A percentile compares a stretch with the other conserved stretches of the same genome.
Evolutionary conservation across 148 eudicot species (phyloP).

Genomic region (Silene latifolia): DNA sequence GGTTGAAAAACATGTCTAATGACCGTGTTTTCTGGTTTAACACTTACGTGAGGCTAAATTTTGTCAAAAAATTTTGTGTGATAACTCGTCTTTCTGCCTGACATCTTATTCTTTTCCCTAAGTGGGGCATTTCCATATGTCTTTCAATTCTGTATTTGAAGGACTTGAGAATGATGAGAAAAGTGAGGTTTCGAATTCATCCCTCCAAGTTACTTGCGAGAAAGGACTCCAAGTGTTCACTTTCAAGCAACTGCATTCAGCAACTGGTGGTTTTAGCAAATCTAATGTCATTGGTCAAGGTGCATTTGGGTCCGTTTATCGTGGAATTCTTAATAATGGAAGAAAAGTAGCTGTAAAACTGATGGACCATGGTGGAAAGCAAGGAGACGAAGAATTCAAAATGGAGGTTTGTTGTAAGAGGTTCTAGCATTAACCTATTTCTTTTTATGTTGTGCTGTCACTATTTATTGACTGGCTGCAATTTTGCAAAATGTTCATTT

Average conservation of each 20-base stretch:
- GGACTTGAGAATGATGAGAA: constrained; percentile 54
- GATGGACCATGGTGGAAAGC: constrained; percentile 92
- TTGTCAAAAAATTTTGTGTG: constrained; percentile 1
- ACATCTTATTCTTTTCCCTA: constrained; percentile 34
- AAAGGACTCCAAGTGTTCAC: constrained; percentile 75
- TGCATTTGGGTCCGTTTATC: constrained; percentile 77
- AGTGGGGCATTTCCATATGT: constrained; percentile 42
- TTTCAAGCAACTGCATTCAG: constrained; percentile 82
- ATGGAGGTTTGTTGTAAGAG: constrained; percentile 58
- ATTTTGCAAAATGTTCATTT: background rate
- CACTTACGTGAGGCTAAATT: background rate
- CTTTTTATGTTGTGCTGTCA: background rate
- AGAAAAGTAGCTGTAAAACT: constrained; percentile 83
- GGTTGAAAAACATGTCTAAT: background rate
- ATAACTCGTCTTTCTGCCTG: constrained; percentile 26
- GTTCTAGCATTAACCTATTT: background rate
- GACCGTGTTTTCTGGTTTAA: constrained; percentile 16
- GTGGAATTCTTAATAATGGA: constrained; percentile 84
- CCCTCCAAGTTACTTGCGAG: constrained; percentile 56
- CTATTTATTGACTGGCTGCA: constrained; percentile 12
- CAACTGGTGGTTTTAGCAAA: constrained; percentile 83
- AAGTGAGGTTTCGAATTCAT: constrained; percentile 28
- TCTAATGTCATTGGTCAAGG: constrained; percentile 92
- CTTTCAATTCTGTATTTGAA: constrained; percentile 39
- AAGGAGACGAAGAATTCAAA: constrained; percentile 91